Percentiles rank a stretch among this genome's conserved stretches.
These are phyloP conservation scores for Malus hybrid DNA, from an alignment of 331 rosid species.

Conservation along the genomic window DNA sequence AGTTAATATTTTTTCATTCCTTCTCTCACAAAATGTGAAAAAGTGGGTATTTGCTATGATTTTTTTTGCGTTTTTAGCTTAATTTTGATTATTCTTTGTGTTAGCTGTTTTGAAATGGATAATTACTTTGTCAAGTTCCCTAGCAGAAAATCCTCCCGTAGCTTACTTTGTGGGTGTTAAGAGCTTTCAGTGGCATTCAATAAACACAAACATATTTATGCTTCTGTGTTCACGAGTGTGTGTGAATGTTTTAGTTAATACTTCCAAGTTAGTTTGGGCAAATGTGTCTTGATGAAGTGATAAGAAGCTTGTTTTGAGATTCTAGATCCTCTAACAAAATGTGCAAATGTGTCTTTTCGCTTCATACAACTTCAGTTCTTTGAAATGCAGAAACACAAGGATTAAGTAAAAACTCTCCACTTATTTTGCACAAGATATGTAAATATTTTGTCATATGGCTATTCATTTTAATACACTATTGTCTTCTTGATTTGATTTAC, in stretches of 20 bases:
- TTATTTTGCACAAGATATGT: conserved; percentile 73
- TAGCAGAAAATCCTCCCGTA: background rate
- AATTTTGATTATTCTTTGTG: background rate
- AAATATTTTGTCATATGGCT: conserved; percentile 6
- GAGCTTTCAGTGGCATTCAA: background rate
- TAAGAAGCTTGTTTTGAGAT: conserved; percentile 80
- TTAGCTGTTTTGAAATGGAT: background rate
- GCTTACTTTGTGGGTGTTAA: background rate
- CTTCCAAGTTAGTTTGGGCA: background rate
- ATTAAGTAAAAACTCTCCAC: conserved; percentile 31
- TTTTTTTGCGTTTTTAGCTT: background rate
- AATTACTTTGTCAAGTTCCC: background rate
- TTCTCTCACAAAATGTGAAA: background rate
- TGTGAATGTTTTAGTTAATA: background rate
- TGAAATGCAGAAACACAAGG: conserved; percentile 95
- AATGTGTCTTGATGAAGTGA: conserved; percentile 58
- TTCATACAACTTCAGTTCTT: conserved; percentile 89
- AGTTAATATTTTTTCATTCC: too few species aligned
- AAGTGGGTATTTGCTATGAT: background rate
- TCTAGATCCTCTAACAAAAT: too few species aligned
- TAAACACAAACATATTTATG: background rate
- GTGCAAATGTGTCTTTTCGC: conserved; percentile 13
- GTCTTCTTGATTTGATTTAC: conserved; percentile 18
- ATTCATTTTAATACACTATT: conserved; percentile 1
- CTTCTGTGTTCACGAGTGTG: background rate